Conservation (phyloP, 768 basidiomycete genomes). For the Udeniomyces megalosporus region DNA sequence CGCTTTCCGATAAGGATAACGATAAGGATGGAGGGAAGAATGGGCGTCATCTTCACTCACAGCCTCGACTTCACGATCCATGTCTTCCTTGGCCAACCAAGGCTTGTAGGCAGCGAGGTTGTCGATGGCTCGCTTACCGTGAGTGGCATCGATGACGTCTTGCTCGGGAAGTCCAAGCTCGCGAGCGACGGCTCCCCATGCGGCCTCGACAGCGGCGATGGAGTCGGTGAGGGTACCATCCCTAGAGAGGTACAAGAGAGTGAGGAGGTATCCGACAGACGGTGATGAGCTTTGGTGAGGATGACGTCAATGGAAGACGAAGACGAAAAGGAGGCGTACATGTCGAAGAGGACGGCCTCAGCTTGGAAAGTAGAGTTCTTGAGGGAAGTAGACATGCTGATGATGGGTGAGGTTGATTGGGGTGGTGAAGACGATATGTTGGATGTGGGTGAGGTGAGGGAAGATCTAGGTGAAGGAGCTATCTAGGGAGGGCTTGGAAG, state of each 20-base stretch:
- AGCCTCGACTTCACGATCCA: constrained; percentile 42
- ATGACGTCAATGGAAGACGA: no score
- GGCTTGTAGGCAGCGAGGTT: constrained; percentile 51
- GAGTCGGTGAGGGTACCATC: constrained; percentile 50
- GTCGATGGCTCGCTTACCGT: constrained; percentile 61
- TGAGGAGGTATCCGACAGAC: no score
- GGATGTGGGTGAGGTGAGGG: no score
- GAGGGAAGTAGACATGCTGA: no score
- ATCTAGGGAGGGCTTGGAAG: no score
- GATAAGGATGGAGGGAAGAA: no score
- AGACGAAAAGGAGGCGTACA: constrained; percentile 16
- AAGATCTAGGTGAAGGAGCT: no score
- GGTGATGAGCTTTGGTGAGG: background rate
- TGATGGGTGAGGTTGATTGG: no score
- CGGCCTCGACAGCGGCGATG: constrained; percentile 55
- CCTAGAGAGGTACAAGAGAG: constrained; percentile 1
- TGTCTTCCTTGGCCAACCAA: constrained; percentile 39
- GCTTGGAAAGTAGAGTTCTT: constrained; percentile 16
- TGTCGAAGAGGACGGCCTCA: constrained; percentile 24
- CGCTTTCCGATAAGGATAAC: no score
- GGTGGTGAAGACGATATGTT: no score
- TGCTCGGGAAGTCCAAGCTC: constrained; percentile 47
- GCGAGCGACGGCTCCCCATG: constrained; percentile 54
- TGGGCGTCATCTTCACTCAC: background rate
- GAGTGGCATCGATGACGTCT: constrained; percentile 43